Evolutionary conservation across 495 filamentous ascomycete genomes (phyloP), one percentile per base, ranked within the genome.

Genomic region (Podospora conica): DNA sequence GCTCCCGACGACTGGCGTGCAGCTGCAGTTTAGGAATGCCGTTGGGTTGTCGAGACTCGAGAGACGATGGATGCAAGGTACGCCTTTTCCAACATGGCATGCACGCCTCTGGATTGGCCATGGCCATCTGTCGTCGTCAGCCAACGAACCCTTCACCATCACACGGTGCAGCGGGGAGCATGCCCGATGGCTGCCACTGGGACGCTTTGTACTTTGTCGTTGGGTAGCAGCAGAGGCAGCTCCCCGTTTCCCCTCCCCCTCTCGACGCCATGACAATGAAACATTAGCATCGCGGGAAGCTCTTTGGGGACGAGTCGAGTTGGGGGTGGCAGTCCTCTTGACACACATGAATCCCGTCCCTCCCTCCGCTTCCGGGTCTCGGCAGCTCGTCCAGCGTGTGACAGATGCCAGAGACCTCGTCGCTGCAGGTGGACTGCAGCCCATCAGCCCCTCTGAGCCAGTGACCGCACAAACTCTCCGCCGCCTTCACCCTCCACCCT

Each of bases 1-100:
- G 40, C 40, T 48, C 40, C 40, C 40, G 40, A 48, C 40, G 40
- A 18, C 40, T 48, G 40, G 40, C 59, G 59, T 61, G 59, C 59
- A 61, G 28, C 15, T 61, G 58, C 28, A 33, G 59, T 15, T 53
- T 48, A n/a, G 25, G 21, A 29, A 25, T 27, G 18, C 25, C 57
- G 57, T 15, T 59, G n/a, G 21, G 22, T 59, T 59, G 58, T 20
- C 40, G n/a, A n/a, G n/a, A n/a, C n/a, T n/a, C n/a, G n/a, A n/a
- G n/a, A n/a, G 59, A 31, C 59, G 31, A 20, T 21, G 11, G 29
- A 61, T 61, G 59, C 59, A 61, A 61, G 59, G 59, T 61, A 48
- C 59, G 21, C 15, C 40, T 48, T 2, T 18, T 48, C 15, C 33
- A 48, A 7, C 33, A 48, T 18, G 33, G 33, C 40, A 48, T 48